Percentiles rank a stretch among this genome's conserved stretches.
phyloP scores from a whole-genome alignment of 2,329 filamentous ascomycete genomes.

The Emergomyces pasteurianus region DNA sequence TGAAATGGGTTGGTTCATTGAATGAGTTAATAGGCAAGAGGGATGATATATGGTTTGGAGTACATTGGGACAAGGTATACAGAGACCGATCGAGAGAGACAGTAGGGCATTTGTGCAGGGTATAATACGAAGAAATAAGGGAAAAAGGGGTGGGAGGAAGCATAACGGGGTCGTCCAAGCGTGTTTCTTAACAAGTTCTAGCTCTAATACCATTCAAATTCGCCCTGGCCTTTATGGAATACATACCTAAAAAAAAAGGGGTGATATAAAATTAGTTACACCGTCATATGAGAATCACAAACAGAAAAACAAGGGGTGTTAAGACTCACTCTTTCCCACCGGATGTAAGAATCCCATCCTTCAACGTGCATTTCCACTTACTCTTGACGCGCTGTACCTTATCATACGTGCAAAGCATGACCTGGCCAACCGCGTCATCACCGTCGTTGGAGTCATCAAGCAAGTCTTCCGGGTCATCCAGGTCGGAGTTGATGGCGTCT shows the following conservation, averaged over 20 bases:
- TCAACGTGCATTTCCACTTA: conserved; percentile 98
- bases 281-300: conserved; percentile 4
- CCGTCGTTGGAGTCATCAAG: conserved; percentile 74
- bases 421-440: conserved; percentile 70
- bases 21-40: no score
- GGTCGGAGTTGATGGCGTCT: conserved; percentile 95
- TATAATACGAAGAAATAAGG: neutral
- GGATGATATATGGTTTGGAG: no score
- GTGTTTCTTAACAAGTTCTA: neutral
- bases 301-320: neutral
- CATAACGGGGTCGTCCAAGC: neutral
- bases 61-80: neutral
- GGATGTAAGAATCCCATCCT: conserved; percentile 88
- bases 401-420: conserved; percentile 98
- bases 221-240: conserved; percentile 93
- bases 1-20: no score
- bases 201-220: conserved; percentile 75
- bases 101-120: neutral
- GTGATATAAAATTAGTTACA: neutral
- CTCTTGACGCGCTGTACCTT: conserved; percentile 99
- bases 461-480: conserved; percentile 88
- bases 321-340: conserved; percentile 72
- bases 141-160: neutral
- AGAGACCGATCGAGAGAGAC: neutral
- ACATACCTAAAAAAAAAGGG: conserved; percentile 50